These are phyloP conservation scores for Cynara cardunculus DNA, from an alignment of 129 eudicot species.

Conservation along the genomic window DNA sequence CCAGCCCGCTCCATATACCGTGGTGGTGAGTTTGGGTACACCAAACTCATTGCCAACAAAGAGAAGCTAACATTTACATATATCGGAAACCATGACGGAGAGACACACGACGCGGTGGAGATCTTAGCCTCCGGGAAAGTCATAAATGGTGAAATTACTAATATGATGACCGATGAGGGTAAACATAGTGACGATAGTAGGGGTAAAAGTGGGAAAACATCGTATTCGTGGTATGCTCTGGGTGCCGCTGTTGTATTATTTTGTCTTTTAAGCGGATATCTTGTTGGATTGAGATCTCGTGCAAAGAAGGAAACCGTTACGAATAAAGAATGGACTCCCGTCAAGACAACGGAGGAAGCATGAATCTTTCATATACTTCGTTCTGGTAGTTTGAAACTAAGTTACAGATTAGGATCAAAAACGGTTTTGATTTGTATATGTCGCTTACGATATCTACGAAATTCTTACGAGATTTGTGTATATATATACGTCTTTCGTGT, in stretches of 20 bases:
- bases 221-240: conserved; percentile 45
- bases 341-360: conserved; percentile 54
- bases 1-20: conserved; percentile 66
- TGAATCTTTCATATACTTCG: conserved; percentile 18
- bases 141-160: conserved; percentile 35
- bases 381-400: not conserved
- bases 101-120: conserved; percentile 78
- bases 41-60: conserved; percentile 64
- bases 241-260: conserved; percentile 46
- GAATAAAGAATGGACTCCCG: conserved; percentile 59
- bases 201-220: conserved; percentile 22
- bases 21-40: conserved; percentile 96
- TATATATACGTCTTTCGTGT: not conserved
- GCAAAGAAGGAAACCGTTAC: conserved; percentile 22
- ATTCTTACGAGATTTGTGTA: conserved; percentile 14
- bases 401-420: not conserved
- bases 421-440: conserved; percentile 11
- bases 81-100: conserved; percentile 91
- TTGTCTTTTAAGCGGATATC: conserved; percentile 63
- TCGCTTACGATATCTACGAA: not conserved
- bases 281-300: conserved; percentile 65
- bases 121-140: conserved; percentile 72
- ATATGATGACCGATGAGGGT: not conserved
- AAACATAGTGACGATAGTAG: not conserved
- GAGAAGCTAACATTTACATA: conserved; percentile 70